A percentile compares a stretch with the other conserved stretches of the same genome.
Conservation (phyloP, 2,329 filamentous ascomycete species). For the Colletotrichum echinochloae region DNA sequence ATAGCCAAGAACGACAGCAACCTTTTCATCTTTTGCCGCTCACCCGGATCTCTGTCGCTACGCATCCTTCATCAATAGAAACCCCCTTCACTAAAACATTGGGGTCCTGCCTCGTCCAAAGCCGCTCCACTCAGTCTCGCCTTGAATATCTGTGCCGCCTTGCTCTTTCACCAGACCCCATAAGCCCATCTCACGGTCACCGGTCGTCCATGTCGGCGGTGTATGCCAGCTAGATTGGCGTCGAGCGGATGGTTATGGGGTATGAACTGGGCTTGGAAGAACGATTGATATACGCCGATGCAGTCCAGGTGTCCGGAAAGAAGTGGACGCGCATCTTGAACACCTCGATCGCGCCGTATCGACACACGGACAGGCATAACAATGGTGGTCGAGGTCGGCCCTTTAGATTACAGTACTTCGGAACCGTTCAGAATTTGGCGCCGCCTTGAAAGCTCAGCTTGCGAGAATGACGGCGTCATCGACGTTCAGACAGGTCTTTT, state of each 20-base stretch:
- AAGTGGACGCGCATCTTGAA: background rate
- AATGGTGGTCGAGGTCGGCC: constrained; percentile 36
- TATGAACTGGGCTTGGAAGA: constrained; percentile 18
- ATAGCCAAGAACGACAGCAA: constrained; percentile 15
- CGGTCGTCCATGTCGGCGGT: constrained; percentile 3
- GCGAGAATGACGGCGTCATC: constrained; percentile 10
- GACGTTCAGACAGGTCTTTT: constrained; percentile 17
- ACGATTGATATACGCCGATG: background rate
- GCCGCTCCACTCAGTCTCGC: background rate
- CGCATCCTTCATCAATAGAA: background rate
- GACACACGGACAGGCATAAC: background rate
- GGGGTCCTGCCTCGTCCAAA: constrained; percentile 8
- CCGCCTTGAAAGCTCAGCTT: background rate
- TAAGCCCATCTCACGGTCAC: background rate
- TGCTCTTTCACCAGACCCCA: background rate
- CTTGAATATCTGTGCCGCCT: background rate
- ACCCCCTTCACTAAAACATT: background rate
- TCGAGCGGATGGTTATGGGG: constrained; percentile 15
- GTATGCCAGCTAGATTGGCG: background rate
- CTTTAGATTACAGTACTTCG: constrained; percentile 25
- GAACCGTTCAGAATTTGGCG: constrained; percentile 35
- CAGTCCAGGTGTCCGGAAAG: constrained; percentile 5
- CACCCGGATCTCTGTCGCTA: constrained; percentile 21
- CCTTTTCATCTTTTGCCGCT: constrained; percentile 22
- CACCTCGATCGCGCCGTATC: background rate